Evolutionary conservation across 306 rosid genomes (phyloP), one percentile per base, ranked within the genome.

Genomic region (Gleditsia sinensis): DNA sequence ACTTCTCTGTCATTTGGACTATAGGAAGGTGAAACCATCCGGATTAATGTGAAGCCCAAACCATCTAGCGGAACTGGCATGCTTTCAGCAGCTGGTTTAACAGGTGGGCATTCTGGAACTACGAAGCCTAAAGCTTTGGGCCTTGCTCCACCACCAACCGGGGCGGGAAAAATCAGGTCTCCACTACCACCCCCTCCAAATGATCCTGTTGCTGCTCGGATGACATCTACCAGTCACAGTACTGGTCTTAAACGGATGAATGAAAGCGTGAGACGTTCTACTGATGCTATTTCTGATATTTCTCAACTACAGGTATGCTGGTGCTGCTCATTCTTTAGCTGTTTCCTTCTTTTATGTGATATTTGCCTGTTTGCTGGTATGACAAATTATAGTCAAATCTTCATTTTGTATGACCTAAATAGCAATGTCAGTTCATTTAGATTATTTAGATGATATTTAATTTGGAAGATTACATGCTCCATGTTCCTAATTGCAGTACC

Each of bases 1-100:
- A 16, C 50, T 50, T 32, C 12, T 39, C 6, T 28, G 25, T 79
- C 10, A 1, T 37, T 60, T 69, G 84, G 77, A 34, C 32, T 73
- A 42, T 70, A 95, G 99, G 99, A 92, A 75, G 99, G 99, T 55
- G 99, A 95, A 82, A 95, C 99, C 57, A 95, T 95, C 57, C 83
- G 96, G 86, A 95, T 95, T 79, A 95, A 86, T 81, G 99, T 95
- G 83, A 95, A 95, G 84, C 92, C 69, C 48, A 95, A 95, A 80
- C 76, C 82, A 51, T 65, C 97, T 51, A 24, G 92, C 43, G 99
- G 99, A 83, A 69, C 96, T 27, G 99, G 99, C 72, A 95, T 95
- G 99, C 85, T 95, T 63, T 95, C 99, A 1, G 87, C 99, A n/a
- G 97, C 98, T 49, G 98, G 97, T 36, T 63, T 89, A 59, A 58